Base-by-base conservation (phyloP, 257 asterid genomes). In the Jacaranda copaia region DNA sequence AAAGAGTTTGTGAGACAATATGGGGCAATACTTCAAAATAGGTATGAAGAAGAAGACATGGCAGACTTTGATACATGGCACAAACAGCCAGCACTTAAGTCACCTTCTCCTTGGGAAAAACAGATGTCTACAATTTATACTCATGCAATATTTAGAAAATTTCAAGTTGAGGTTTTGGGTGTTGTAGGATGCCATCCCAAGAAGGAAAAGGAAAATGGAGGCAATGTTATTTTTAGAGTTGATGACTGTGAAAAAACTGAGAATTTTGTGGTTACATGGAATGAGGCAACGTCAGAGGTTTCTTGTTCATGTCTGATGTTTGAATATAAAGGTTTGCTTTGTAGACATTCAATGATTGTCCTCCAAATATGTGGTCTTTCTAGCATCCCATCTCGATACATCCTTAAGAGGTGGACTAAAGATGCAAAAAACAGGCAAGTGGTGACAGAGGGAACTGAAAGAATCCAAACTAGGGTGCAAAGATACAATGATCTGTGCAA, bases 91-190 rank as follows among this genome's bases (percentile, higher is more conserved):
- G 99, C 98, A 19, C 89, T 95, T 35, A 95, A 89, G 83, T 95
- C 99, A 1, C 99, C 99, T 72, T 95, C 99, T 42, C 99, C 99
- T 58, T 95, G 99, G 98, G 99, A 95, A 83, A 95, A 95, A 75
- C 98, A 95, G 79, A 89, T 93, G 98, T 95, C 99, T 9, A 81
- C 96, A 10, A 86, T 93, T 70, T 92, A 91, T 71, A 95, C 99
- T 4, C 99, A 95, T 74, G 85, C 96, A 3, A 90, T 95, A 80
- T 95, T 95, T 78, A 89, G 89, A 86, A 92, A 89, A 80, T 95
- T 95, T 81, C 99, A 95, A 73, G 84, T 88, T 20, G 99, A 95
- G 86, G 99, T 95, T 75, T 81, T 95, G 87, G 99, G 99, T 51
- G 99, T 95, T 59, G 97, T 95, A 16, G 99, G 99, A 63, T 95